Conservation (phyloP, 2,329 filamentous ascomycete genomes). For the Cadophora malorum region DNA sequence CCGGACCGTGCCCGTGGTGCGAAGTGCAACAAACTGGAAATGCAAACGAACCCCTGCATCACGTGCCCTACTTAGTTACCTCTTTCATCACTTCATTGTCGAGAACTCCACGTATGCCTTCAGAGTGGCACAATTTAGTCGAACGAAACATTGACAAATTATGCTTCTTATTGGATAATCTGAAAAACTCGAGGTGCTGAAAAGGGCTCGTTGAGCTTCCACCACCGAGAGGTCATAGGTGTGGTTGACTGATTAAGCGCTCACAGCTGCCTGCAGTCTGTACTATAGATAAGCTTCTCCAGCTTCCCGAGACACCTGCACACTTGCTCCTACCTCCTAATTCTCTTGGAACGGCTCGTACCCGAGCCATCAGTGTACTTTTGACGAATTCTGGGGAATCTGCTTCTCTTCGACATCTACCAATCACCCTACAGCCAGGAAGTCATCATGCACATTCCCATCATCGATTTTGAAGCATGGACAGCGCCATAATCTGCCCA, state of each 20-base stretch:
- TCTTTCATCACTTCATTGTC: too few relatives aligned
- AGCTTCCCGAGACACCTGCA: background rate
- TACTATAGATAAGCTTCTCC: background rate
- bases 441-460: conserved; percentile 12
- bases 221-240: background rate
- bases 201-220: too few relatives aligned
- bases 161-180: too few relatives aligned
- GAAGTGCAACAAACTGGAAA: conserved; percentile 5
- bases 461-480: conserved; percentile 24
- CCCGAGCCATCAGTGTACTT: too few relatives aligned
- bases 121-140: too few relatives aligned
- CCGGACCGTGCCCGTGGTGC: conserved; percentile 7
- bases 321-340: background rate
- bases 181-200: too few relatives aligned
- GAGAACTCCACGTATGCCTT: too few relatives aligned
- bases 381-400: too few relatives aligned
- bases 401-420: background rate
- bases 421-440: background rate
- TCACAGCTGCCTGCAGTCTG: background rate
- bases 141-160: too few relatives aligned
- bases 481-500: background rate
- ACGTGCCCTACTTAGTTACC: background rate
- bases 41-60: background rate
- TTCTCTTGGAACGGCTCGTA: too few relatives aligned
- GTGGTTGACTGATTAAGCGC: background rate